These are phyloP conservation scores for Fraxinus sp. DNA, from an alignment of 305 asterid species.

Conservation along the genomic window DNA sequence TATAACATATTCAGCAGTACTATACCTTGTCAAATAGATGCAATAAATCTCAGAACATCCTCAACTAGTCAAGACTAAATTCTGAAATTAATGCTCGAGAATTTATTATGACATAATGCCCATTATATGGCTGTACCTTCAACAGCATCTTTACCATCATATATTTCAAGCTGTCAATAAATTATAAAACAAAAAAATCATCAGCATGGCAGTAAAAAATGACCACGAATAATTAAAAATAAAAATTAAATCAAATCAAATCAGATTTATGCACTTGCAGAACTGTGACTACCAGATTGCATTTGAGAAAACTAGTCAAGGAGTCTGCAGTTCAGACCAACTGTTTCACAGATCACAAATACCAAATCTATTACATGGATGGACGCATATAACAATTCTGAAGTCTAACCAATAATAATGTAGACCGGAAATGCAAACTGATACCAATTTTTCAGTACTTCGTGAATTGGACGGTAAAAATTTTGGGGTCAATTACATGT, in stretches of 20 bases:
- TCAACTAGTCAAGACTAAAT: background rate
- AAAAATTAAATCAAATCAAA: background rate
- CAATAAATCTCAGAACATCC: background rate
- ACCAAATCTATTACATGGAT: background rate
- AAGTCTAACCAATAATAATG: background rate
- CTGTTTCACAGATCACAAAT: background rate
- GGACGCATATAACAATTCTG: background rate
- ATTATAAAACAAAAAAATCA: constrained; percentile 5
- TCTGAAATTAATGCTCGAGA: background rate
- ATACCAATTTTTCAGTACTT: background rate
- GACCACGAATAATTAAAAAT: background rate
- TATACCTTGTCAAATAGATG: background rate
- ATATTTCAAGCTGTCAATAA: constrained; percentile 68
- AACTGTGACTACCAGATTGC: background rate
- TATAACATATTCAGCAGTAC: background rate
- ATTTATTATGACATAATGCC: background rate
- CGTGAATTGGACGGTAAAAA: background rate
- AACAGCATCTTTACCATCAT: constrained; percentile 76
- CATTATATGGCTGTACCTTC: constrained; percentile 55
- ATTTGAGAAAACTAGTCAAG: background rate
- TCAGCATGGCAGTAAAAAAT: constrained; percentile 7
- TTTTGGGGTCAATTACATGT: background rate
- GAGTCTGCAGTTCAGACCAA: background rate
- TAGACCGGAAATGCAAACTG: background rate
- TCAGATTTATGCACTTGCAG: background rate